These are phyloP conservation scores for Chlamydomonas asymmetrica DNA, from an alignment of 139 green algal species.

Conservation along the genomic window DNA sequence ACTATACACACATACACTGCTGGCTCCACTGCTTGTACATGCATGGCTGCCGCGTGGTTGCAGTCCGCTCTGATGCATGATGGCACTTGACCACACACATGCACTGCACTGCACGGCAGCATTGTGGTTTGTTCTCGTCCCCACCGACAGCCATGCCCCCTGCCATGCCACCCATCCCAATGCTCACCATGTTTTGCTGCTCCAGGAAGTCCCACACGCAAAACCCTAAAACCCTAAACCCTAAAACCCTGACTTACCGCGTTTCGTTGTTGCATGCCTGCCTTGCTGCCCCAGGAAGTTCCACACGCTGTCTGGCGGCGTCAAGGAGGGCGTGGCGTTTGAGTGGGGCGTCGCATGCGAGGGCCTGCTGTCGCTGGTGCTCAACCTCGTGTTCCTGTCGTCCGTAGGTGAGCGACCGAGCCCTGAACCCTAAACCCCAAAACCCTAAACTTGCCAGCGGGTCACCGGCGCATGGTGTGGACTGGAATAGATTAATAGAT, in stretches of 20 bases:
- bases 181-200: no score
- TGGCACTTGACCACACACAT: not conserved
- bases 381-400: slow-evolving; percentile 29
- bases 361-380: slow-evolving; percentile 24
- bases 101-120: not conserved
- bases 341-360: slow-evolving; percentile 16
- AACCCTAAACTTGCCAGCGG: not conserved
- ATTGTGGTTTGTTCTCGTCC: not conserved
- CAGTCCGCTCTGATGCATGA: not conserved
- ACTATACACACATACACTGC: no score
- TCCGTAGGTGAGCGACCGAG: slow-evolving; percentile 3
- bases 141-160: not conserved
- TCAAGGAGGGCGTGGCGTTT: slow-evolving; percentile 25
- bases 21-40: no score
- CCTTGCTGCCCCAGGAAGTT: slow-evolving; percentile 13
- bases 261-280: not conserved
- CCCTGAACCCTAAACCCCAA: not conserved
- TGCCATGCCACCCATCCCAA: not conserved
- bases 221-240: not conserved
- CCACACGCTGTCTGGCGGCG: slow-evolving; percentile 14
- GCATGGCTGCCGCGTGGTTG: no score
- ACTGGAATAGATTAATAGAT: not conserved
- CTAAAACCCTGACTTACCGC: not conserved
- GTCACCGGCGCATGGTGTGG: not conserved
- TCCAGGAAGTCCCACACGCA: no score